phyloP scores from a whole-genome alignment of 2,329 filamentous ascomycete genomes.

The Alternaria incomplexa region DNA sequence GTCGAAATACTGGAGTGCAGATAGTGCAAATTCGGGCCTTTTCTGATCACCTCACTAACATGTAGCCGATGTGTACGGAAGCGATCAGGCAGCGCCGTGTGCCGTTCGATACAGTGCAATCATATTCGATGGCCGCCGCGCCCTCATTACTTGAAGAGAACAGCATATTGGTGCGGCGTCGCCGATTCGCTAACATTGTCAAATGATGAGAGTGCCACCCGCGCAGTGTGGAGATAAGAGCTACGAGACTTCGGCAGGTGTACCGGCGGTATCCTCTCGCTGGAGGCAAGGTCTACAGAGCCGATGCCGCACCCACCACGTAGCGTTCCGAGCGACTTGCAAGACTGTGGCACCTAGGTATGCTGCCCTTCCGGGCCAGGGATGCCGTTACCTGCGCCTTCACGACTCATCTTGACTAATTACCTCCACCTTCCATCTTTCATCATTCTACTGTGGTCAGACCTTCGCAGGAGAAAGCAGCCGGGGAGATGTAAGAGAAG shows the following conservation, averaged over 20 bases:
- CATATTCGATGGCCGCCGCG: not conserved
- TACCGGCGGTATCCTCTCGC: not conserved
- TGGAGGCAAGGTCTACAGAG: not conserved
- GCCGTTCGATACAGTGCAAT: not conserved
- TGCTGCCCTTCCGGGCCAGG: not conserved
- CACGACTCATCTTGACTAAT: not conserved
- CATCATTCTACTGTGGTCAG: not conserved
- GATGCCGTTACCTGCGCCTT: not conserved
- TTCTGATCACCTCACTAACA: not conserved
- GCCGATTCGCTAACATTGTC: not conserved
- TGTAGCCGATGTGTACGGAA: not conserved
- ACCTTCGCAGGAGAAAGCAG: not conserved
- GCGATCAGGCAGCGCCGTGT: not conserved
- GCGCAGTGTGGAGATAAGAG: not conserved
- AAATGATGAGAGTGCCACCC: not conserved
- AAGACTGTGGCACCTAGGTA: not conserved
- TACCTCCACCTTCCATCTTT: not conserved
- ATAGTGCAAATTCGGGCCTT: conserved; percentile 3
- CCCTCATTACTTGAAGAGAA: not conserved
- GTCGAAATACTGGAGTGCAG: not conserved
- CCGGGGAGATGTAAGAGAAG: not conserved
- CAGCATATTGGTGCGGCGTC: not conserved
- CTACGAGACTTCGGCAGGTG: not conserved
- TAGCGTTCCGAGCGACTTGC: not conserved
- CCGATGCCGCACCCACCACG: not conserved